These are phyloP conservation scores for Leptographium radiaticola DNA, from an alignment of 2,329 filamentous ascomycete genomes.

Conservation along the genomic window DNA sequence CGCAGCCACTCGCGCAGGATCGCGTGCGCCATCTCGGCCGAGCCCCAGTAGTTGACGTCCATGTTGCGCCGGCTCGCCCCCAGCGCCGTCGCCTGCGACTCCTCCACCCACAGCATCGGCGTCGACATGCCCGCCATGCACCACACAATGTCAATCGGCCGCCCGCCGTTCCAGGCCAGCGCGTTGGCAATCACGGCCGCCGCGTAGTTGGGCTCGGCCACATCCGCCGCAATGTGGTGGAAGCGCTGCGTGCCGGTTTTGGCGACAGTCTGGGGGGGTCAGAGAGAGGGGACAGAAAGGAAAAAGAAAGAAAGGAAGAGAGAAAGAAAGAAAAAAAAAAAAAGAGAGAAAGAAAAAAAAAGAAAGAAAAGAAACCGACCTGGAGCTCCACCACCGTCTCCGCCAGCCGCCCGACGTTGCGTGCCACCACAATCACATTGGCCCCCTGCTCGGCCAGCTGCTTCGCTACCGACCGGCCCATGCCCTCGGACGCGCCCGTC, in stretches of 20 bases:
- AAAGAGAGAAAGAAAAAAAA: neutral
- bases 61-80: conserved; percentile 61
- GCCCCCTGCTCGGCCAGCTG: conserved; percentile 74
- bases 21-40: conserved; percentile 74
- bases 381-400: conserved; percentile 52
- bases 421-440: conserved; percentile 73
- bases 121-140: conserved; percentile 66
- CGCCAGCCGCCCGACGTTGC: conserved; percentile 62
- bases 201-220: conserved; percentile 58
- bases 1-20: conserved; percentile 63
- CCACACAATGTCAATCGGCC: conserved; percentile 77
- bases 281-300: neutral
- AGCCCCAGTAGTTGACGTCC: conserved; percentile 86
- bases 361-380: conserved; percentile 22
- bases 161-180: conserved; percentile 63
- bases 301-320: neutral
- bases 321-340: neutral
- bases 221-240: conserved; percentile 71
- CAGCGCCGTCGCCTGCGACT: conserved; percentile 41
- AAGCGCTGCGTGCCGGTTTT: conserved; percentile 63
- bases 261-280: conserved; percentile 42
- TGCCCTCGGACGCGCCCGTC: conserved; percentile 85
- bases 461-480: conserved; percentile 65
- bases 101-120: conserved; percentile 69
- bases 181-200: conserved; percentile 56